A percentile compares a stretch with the other conserved stretches of the same genome.
Evolutionary conservation across 2,329 filamentous ascomycete genomes (phyloP).

Genomic region (Trichoderma guizhouense): DNA sequence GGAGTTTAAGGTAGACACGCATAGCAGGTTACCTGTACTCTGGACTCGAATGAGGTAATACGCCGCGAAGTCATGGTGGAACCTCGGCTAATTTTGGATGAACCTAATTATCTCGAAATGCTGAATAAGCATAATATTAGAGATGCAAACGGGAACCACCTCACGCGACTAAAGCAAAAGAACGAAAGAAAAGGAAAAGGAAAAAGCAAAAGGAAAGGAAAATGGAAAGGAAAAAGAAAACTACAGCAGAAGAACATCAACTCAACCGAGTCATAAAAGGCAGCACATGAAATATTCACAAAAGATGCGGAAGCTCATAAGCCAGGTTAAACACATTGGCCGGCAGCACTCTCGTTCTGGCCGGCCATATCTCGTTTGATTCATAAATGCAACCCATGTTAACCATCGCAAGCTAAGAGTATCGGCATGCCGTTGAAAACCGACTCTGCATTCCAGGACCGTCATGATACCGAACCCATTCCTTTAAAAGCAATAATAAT

Average conservation of each 20-base stretch:
- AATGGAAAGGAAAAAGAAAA: not conserved
- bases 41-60: not conserved
- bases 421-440: conserved; percentile 23
- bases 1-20: not conserved
- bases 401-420: conserved; percentile 15
- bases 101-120: not conserved
- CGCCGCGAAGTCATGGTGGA: conserved; percentile 21
- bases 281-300: not conserved
- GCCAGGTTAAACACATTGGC: not conserved
- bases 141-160: not conserved
- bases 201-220: not conserved
- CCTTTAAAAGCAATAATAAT: conserved; percentile 29
- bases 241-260: not conserved
- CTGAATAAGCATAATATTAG: not conserved
- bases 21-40: conserved; percentile 4
- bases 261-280: not conserved
- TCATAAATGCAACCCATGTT: conserved; percentile 9
- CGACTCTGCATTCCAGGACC: conserved; percentile 32
- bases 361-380: not conserved
- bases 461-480: conserved; percentile 29
- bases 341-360: not conserved
- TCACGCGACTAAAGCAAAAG: not conserved
- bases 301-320: not conserved
- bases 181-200: not conserved
- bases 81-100: conserved; percentile 32